phyloP scores from a whole-genome alignment of 345 rosid species.

The Rhizophora apiculata region DNA sequence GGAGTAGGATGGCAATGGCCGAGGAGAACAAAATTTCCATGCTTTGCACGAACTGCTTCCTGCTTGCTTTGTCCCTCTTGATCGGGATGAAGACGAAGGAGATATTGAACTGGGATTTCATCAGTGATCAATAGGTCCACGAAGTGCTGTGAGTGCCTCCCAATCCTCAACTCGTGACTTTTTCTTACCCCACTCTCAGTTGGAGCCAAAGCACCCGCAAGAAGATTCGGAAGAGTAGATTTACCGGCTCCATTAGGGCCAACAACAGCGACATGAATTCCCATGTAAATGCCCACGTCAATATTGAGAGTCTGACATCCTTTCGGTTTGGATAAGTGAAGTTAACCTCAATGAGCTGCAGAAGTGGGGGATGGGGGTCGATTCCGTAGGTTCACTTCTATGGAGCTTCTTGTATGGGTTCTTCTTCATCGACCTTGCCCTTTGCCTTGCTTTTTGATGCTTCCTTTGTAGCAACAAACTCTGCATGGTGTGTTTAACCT shows the following conservation, averaged over 20 bases:
- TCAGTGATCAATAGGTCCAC: conserved; percentile 86
- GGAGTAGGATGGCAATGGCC: conserved; percentile 89
- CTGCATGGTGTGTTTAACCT: conserved; percentile 80
- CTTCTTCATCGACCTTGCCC: conserved; percentile 80
- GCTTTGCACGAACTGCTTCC: conserved; percentile 93
- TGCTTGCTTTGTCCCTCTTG: conserved; percentile 95
- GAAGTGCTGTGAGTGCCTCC: conserved; percentile 95
- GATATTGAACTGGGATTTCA: conserved; percentile 90
- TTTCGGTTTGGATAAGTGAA: conserved; percentile 79
- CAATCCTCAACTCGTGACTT: conserved; percentile 88
- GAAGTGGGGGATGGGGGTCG: conserved; percentile 60
- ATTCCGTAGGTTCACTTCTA: conserved; percentile 89
- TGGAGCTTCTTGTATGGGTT: conserved; percentile 67
- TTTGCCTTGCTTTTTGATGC: conserved; percentile 70
- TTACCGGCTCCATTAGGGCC: conserved; percentile 99
- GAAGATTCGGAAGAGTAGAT: conserved; percentile 84
- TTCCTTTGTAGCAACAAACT: conserved; percentile 66
- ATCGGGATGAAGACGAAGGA: conserved; percentile 91
- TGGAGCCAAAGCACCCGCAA: conserved; percentile 87
- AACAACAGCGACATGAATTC: conserved; percentile 85
- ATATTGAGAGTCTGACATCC: conserved; percentile 78
- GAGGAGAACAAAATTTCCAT: conserved; percentile 87
- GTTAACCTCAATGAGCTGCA: conserved; percentile 86
- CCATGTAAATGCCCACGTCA: conserved; percentile 98
- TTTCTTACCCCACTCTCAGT: conserved; percentile 75